Evolutionary conservation across 2,329 filamentous ascomycete species (phyloP).

Genomic region (Clarireedia sp.): DNA sequence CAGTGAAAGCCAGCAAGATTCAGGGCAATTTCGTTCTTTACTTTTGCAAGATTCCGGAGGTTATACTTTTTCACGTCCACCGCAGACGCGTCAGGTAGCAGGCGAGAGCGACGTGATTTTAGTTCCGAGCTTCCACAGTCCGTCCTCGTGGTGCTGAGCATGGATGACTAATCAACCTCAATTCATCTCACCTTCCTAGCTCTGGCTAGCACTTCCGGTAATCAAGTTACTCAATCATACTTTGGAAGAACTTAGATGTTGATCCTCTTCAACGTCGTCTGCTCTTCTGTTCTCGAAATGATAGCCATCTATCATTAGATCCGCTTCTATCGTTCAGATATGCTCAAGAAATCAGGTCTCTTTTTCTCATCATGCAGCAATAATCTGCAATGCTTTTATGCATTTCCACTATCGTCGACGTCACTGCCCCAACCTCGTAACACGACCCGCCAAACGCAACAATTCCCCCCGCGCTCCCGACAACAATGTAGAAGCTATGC

Average conservation of each 20-base stretch:
- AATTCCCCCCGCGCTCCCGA: constrained; percentile 9
- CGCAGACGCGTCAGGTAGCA: no score
- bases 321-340: constrained; percentile 17
- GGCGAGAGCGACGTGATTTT: no score
- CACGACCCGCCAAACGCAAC: background rate
- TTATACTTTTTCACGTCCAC: no score
- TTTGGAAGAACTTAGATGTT: background rate
- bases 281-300: background rate
- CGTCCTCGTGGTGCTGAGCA: no score
- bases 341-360: constrained; percentile 38
- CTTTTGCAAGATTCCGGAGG: no score
- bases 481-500: constrained; percentile 31
- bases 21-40: no score
- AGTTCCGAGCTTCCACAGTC: no score
- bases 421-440: constrained; percentile 19
- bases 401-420: constrained; percentile 27
- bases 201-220: background rate
- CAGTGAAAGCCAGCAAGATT: no score
- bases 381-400: constrained; percentile 26
- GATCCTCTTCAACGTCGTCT: background rate
- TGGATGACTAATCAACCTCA: no score
- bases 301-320: background rate
- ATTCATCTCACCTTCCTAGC: background rate
- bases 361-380: constrained; percentile 32
- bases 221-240: background rate